Percentiles rank a stretch among this genome's conserved stretches.
Conservation (phyloP, 306 rosid genomes). For the Phaseolus lunatus region DNA sequence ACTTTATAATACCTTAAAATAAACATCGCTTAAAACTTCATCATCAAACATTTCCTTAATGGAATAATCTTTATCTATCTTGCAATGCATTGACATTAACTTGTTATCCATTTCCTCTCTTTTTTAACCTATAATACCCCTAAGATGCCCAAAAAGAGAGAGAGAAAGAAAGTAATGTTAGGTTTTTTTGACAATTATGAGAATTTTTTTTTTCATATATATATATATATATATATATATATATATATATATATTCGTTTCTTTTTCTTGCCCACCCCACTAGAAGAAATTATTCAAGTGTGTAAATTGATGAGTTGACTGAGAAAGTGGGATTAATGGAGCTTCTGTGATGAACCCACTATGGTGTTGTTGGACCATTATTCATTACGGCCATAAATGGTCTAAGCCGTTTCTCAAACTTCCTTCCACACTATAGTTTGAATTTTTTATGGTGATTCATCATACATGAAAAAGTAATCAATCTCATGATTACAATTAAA, state of each 20-base stretch:
- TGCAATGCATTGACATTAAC: background rate
- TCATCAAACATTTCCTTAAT: background rate
- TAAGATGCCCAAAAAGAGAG: background rate
- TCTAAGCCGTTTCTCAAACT: background rate
- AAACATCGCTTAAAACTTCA: no score
- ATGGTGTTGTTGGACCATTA: constrained; percentile 10
- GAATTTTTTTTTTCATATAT: background rate
- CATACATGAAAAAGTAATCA: background rate
- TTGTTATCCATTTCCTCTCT: background rate
- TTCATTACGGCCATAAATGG: constrained; percentile 19
- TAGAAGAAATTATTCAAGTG: background rate
- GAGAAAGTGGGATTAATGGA: constrained; percentile 31
- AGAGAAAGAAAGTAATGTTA: background rate
- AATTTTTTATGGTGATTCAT: background rate
- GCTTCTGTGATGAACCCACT: background rate
- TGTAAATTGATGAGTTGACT: constrained; percentile 8
- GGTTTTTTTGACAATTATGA: background rate
- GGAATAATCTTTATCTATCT: background rate
- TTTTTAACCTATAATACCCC: background rate
- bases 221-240: no score
- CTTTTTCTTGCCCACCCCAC: constrained; percentile 6
- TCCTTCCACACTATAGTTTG: background rate
- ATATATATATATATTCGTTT: background rate
- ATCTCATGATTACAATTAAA: background rate
- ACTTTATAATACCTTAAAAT: no score